Conservation (phyloP, 2,329 filamentous ascomycete species). For the Botrytis fabae region DNA sequence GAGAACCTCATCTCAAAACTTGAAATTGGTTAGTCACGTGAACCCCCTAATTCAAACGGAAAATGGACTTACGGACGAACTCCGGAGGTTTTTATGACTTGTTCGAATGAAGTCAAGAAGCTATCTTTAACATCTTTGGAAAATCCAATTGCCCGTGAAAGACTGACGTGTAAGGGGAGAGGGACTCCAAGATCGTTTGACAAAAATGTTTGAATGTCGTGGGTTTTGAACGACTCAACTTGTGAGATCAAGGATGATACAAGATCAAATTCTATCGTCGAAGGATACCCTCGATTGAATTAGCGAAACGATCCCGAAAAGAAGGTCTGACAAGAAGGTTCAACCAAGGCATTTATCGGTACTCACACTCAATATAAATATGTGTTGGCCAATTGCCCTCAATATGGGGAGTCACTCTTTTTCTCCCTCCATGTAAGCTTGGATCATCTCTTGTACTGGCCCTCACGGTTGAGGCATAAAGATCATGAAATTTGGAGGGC, state of each 20-base stretch:
- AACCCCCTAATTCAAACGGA: neutral
- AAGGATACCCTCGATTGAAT: conserved; percentile 54
- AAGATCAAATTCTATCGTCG: conserved; percentile 47
- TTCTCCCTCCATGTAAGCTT: conserved; percentile 79
- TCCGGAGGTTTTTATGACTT: conserved; percentile 45
- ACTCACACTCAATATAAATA: conserved; percentile 86
- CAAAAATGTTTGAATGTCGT: conserved; percentile 66
- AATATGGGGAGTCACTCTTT: conserved; percentile 78
- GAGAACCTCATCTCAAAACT: conserved; percentile 42
- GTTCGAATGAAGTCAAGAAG: conserved; percentile 61
- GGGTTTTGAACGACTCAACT: conserved; percentile 37
- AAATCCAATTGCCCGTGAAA: conserved; percentile 80
- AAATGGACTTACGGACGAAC: conserved; percentile 47
- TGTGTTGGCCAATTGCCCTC: conserved; percentile 92
- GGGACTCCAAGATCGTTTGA: conserved; percentile 75
- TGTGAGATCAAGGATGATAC: conserved; percentile 48
- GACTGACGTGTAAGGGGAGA: conserved; percentile 83
- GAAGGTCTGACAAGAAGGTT: neutral
- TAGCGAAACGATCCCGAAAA: conserved; percentile 26
- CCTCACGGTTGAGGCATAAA: conserved; percentile 82
- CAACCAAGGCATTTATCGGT: conserved; percentile 19
- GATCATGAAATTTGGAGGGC: conserved; percentile 78
- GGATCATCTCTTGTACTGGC: conserved; percentile 80
- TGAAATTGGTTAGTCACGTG: conserved; percentile 23
- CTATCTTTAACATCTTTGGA: conserved; percentile 67